A percentile compares a stretch with the other conserved stretches of the same genome.
Evolutionary conservation across 257 asterid species (phyloP).

Genomic region (Solanum bulbocastanum): DNA sequence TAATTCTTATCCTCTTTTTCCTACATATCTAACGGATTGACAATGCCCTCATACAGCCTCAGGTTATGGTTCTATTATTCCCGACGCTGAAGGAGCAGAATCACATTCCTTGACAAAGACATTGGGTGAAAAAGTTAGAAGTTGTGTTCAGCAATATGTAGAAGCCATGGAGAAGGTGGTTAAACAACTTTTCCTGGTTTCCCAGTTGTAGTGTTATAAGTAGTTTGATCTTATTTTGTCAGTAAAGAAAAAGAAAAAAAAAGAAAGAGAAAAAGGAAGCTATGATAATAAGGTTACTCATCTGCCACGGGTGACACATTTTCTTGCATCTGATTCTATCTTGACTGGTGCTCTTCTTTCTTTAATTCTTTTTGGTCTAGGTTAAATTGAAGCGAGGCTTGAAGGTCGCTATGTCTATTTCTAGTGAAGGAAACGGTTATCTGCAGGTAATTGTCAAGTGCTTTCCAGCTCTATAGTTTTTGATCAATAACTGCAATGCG

Average conservation of each 20-base stretch:
- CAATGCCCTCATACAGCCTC: slow-evolving; percentile 32
- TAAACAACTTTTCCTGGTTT: not conserved
- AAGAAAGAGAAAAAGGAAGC: not conserved
- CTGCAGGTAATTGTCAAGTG: slow-evolving; percentile 52
- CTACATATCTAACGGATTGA: not conserved
- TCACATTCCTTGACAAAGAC: slow-evolving; percentile 62
- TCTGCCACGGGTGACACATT: not conserved
- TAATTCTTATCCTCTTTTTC: not conserved
- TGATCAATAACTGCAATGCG: not conserved
- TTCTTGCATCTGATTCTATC: not conserved
- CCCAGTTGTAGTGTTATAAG: not conserved
- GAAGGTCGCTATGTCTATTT: slow-evolving; percentile 81
- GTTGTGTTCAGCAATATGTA: slow-evolving; percentile 53
- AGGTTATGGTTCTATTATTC: slow-evolving; percentile 85
- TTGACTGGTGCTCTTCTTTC: not conserved
- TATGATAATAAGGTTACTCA: not conserved
- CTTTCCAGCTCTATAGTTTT: not conserved
- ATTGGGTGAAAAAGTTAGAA: slow-evolving; percentile 67
- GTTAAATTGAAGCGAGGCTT: slow-evolving; percentile 92
- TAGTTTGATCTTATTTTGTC: not conserved
- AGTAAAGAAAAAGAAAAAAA: not conserved
- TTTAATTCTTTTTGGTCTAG: slow-evolving; percentile 19
- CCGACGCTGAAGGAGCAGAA: slow-evolving; percentile 65
- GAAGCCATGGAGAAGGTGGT: slow-evolving; percentile 94
- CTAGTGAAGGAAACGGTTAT: slow-evolving; percentile 92